A percentile compares a stretch with the other conserved stretches of the same genome.
phyloP scores from a whole-genome alignment of 371 early-diverging fungal genomes.

The Thermomucor indicae-seudaticae region DNA sequence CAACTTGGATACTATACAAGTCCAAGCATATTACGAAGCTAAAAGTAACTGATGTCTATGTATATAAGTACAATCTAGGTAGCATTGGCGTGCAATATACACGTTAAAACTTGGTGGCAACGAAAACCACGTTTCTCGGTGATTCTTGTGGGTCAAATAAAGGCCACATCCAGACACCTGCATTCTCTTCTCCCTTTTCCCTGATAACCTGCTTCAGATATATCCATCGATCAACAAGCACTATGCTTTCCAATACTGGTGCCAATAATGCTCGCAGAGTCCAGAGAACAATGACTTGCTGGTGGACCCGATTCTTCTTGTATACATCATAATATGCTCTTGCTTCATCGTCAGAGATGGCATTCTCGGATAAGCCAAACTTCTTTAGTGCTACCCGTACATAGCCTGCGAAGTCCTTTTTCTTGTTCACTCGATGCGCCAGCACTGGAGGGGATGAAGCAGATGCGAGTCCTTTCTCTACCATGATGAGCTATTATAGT shows the following conservation, averaged over 20 bases:
- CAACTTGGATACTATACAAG: too few species aligned
- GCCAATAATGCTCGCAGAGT: slow-evolving; percentile 72
- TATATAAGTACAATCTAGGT: too few species aligned
- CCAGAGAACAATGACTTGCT: slow-evolving; percentile 74
- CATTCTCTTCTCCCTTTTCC: background rate
- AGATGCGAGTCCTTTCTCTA: slow-evolving; percentile 50
- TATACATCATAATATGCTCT: slow-evolving; percentile 32
- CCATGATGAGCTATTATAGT: slow-evolving; percentile 38
- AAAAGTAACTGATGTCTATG: too few species aligned
- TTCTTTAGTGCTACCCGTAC: slow-evolving; percentile 32
- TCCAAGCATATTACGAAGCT: too few species aligned
- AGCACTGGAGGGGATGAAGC: slow-evolving; percentile 48
- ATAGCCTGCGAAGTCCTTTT: slow-evolving; percentile 40
- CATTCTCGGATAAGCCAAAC: slow-evolving; percentile 31
- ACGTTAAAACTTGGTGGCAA: slow-evolving; percentile 29
- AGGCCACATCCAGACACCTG: slow-evolving; percentile 38
- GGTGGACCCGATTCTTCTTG: slow-evolving; percentile 33
- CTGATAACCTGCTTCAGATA: slow-evolving; percentile 50
- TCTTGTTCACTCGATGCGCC: slow-evolving; percentile 50
- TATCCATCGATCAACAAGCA: slow-evolving; percentile 72
- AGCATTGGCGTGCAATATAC: too few species aligned
- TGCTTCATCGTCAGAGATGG: slow-evolving; percentile 38
- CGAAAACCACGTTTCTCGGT: slow-evolving; percentile 43
- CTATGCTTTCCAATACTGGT: slow-evolving; percentile 69
- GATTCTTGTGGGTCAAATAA: slow-evolving; percentile 39